Percentiles rank a stretch among this genome's conserved stretches.
Conservation (phyloP, 306 rosid species). For the Ceratonia siliqua region DNA sequence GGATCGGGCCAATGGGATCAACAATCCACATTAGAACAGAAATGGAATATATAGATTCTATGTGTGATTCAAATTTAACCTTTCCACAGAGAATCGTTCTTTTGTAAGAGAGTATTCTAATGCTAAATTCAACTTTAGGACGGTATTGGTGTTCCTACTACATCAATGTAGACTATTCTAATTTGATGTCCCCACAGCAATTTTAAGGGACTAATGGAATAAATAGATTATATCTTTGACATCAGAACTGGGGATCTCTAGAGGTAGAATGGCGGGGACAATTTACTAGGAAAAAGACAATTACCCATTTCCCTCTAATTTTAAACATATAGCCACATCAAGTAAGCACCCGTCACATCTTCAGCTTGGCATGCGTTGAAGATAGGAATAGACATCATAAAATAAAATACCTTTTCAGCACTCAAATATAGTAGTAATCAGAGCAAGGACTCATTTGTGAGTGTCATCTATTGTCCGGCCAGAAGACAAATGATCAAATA, state of each 20-base stretch:
- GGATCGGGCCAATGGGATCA: no score
- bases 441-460: neutral
- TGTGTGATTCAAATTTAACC: neutral
- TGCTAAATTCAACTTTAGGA: conserved; percentile 24
- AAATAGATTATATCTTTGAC: neutral
- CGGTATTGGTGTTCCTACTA: conserved; percentile 42
- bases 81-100: conserved; percentile 29
- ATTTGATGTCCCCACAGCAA: neutral
- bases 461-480: neutral
- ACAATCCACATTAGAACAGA: neutral
- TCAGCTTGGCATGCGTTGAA: no score
- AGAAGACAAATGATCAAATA: neutral
- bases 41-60: conserved; percentile 20
- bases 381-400: no score
- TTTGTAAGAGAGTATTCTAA: conserved; percentile 14
- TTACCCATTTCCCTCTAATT: no score
- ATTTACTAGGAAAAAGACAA: no score
- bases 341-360: no score
- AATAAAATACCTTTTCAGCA: no score
- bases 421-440: neutral
- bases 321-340: no score
- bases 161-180: conserved; percentile 11
- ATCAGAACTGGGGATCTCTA: neutral
- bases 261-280: no score
- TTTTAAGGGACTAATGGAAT: conserved; percentile 6